Evolutionary conservation across 495 filamentous ascomycete genomes (phyloP).

Genomic region (Penicillium paradoxum): DNA sequence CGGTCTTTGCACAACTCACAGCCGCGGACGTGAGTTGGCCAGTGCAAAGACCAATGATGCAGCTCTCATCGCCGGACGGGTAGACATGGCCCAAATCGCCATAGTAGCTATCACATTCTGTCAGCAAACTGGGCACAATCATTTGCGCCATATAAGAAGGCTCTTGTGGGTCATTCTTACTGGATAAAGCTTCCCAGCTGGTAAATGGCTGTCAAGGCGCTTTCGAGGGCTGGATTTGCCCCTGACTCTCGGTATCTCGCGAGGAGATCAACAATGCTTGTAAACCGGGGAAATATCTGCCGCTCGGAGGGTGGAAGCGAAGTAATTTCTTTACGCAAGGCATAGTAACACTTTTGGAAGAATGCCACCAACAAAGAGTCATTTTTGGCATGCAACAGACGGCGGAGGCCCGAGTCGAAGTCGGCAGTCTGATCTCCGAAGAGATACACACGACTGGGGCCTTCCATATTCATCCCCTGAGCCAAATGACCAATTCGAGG

Average conservation of each 20-base stretch:
- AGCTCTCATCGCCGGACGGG: constrained; percentile 40
- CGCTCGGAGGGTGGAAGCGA: constrained; percentile 55
- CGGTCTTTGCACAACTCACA: constrained; percentile 60
- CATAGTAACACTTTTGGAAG: constrained; percentile 56
- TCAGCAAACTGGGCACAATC: constrained; percentile 4
- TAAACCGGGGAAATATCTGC: constrained; percentile 61
- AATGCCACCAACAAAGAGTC: constrained; percentile 62
- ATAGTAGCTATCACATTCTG: constrained; percentile 27
- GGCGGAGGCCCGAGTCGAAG: constrained; percentile 60
- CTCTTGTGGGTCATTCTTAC: constrained; percentile 40
- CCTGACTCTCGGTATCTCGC: constrained; percentile 58
- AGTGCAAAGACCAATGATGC: constrained; percentile 57
- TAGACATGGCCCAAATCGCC: constrained; percentile 52
- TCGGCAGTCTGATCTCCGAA: constrained; percentile 81
- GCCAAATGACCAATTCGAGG: constrained; percentile 8
- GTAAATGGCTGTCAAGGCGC: constrained; percentile 62
- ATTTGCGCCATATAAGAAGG: background rate
- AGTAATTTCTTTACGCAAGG: constrained; percentile 60
- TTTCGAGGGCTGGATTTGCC: constrained; percentile 57
- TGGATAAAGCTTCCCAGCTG: constrained; percentile 74
- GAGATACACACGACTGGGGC: constrained; percentile 39
- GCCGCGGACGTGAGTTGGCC: constrained; percentile 68
- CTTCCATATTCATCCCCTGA: constrained; percentile 28
- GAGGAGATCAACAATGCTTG: constrained; percentile 63
- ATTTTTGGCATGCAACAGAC: constrained; percentile 57